Base-by-base conservation (phyloP, 345 rosid species). In the Citrus trifoliata region DNA sequence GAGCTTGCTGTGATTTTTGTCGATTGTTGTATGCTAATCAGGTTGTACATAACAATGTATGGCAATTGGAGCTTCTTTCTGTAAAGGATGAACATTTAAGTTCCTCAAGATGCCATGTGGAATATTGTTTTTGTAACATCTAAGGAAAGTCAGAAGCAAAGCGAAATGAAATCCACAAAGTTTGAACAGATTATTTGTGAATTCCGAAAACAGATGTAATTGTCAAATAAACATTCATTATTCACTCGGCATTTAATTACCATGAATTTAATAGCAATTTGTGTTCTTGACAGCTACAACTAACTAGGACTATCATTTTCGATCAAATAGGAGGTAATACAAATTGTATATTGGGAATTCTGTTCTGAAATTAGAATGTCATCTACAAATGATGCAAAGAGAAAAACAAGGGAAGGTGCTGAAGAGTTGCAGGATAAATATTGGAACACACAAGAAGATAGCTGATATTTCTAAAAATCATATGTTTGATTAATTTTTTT, bases 51-150 rank as follows among this genome's bases (percentile, higher is more conserved):
- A 83, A 69, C 13, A 55, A 30, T 67, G 56, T 53, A 70, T 51
- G 32, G 22, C 61, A 56, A 74, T 51, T 32, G 33, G 66, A 37
- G 68, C 71, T 72, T 59, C 71, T 46, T 77, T 67, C 27, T 59
- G 84, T 79, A 66, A 83, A 84, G 83, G 60, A 75, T 53, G 75
- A 68, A 76, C 35, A 53, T 25, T 56, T 2, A 38, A 75, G 76
- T 82, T 80, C 84, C 83, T 74, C 77, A 24, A 30, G 80, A 83
- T 67, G 72, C 76, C 63, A 63, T 78, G 67, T 58, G 53, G 76
- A 62, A 81, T 65, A 48, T 70, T 58, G 40, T 63, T 14, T 14
- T 59, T 80, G 75, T 74, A 80, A 61, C 9, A 2, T 67, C 32
- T 4, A 77, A 28, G 66, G 38, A 25, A 56, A 75, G 30, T 5